A percentile compares a stretch with the other conserved stretches of the same genome.
Evolutionary conservation across 75 land plant species (phyloP).

Genomic region (Isoetes taiwanensis): DNA sequence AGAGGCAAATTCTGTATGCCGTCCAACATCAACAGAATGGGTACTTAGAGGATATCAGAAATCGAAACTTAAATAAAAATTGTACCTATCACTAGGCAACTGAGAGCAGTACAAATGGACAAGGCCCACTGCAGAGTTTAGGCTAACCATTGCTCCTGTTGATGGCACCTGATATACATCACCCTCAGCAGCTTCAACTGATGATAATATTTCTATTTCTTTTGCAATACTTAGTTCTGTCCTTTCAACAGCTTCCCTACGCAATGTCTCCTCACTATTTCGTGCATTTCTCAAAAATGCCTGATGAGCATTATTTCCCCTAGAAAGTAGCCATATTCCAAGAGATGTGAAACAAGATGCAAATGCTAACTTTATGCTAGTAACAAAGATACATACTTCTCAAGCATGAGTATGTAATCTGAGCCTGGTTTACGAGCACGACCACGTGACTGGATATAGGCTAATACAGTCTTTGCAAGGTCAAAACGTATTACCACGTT

Average conservation of each 20-base stretch:
- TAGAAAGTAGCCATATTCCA: constrained; percentile 13
- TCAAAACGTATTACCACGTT: constrained; percentile 99
- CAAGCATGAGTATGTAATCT: constrained; percentile 97
- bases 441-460: constrained; percentile 97
- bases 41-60: neutral
- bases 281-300: constrained; percentile 84
- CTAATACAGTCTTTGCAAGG: constrained; percentile 97
- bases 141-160: constrained; percentile 94
- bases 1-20: neutral
- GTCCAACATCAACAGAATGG: neutral
- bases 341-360: neutral
- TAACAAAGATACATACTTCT: constrained; percentile 40
- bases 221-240: constrained; percentile 78
- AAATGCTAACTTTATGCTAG: neutral
- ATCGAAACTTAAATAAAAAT: neutral
- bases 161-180: constrained; percentile 80
- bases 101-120: constrained; percentile 95
- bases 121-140: constrained; percentile 98
- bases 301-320: constrained; percentile 76
- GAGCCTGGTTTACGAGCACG: constrained; percentile 99
- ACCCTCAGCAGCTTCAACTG: constrained; percentile 44
- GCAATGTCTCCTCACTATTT: constrained; percentile 94
- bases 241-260: constrained; percentile 95
- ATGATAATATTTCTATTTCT: constrained; percentile 39
- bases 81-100: constrained; percentile 94